Percentiles rank a stretch among this genome's conserved stretches.
Evolutionary conservation across 78 protist genomes (phyloP).

Genomic region (Dictyostelium brefeldianum): DNA sequence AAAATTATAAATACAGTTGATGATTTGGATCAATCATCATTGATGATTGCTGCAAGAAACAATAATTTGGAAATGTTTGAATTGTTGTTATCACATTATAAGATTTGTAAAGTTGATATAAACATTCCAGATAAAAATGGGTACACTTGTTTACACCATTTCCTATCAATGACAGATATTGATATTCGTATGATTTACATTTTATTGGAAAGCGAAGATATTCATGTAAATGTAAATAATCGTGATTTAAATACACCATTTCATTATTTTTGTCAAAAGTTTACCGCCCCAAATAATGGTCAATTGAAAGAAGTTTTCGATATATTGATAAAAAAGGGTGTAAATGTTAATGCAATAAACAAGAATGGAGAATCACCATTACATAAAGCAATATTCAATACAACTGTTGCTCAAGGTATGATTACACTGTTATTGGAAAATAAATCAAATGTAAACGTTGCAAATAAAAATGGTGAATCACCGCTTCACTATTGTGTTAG

Average conservation of each 20-base stretch:
- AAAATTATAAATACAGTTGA: conserved; percentile 6
- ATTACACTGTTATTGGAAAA: conserved; percentile 39
- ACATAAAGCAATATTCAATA: conserved; percentile 84
- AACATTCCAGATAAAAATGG: conserved; percentile 81
- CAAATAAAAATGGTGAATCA: conserved; percentile 68
- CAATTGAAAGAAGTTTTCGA: conserved; percentile 62
- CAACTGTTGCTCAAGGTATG: conserved; percentile 52
- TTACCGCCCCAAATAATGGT: conserved; percentile 34
- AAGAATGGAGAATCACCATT: conserved; percentile 87
- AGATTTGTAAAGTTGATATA: conserved; percentile 63
- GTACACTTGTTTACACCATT: conserved; percentile 76
- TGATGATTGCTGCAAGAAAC: conserved; percentile 40
- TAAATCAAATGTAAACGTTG: conserved; percentile 59
- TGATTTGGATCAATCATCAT: conserved; percentile 48
- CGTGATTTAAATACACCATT: conserved; percentile 83
- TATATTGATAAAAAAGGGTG: conserved; percentile 49
- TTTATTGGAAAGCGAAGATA: conserved; percentile 37
- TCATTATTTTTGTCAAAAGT: conserved; percentile 88
- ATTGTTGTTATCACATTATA: conserved; percentile 30
- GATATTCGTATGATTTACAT: conserved; percentile 20
- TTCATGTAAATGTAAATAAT: conserved; percentile 80
- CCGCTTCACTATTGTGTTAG: conserved; percentile 86
- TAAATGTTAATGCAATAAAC: conserved; percentile 75
- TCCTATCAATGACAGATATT: conserved; percentile 53
- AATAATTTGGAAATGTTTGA: conserved; percentile 70